phyloP scores from a whole-genome alignment of 345 rosid genomes.

The Lepidium africanum region DNA sequence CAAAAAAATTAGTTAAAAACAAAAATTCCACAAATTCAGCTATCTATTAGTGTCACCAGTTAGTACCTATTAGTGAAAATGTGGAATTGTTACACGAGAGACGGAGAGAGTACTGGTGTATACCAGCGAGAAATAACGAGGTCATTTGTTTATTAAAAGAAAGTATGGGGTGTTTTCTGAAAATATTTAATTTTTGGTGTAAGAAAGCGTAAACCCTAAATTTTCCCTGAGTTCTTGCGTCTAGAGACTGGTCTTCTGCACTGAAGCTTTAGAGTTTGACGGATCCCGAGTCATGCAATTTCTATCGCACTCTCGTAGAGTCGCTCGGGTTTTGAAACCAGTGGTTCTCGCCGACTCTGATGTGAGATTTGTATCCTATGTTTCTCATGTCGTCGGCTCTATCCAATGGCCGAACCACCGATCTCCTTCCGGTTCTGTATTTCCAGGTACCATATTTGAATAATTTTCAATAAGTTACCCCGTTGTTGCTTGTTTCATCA shows the following conservation, averaged over 20 bases:
- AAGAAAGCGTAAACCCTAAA: not conserved
- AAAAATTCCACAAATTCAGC: too few relatives aligned
- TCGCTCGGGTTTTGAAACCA: conserved; percentile 34
- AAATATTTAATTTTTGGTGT: not conserved
- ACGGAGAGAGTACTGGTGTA: too few relatives aligned
- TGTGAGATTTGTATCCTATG: conserved; percentile 18
- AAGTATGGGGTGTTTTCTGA: not conserved
- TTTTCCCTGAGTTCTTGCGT: not conserved
- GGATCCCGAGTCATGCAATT: conserved; percentile 30
- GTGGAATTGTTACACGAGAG: too few relatives aligned
- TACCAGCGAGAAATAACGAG: not conserved
- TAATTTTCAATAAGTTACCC: not conserved
- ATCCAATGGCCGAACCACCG: conserved; percentile 17
- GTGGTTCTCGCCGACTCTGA: conserved; percentile 17
- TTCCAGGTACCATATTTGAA: conserved; percentile 26
- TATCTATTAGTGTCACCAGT: too few relatives aligned
- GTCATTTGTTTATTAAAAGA: not conserved
- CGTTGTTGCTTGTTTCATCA: not conserved
- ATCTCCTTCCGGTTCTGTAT: not conserved
- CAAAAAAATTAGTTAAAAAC: too few relatives aligned
- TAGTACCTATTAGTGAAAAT: too few relatives aligned
- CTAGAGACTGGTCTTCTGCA: not conserved
- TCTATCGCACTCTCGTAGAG: conserved; percentile 37
- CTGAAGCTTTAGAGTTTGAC: not conserved
- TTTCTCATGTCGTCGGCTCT: conserved; percentile 16